A percentile compares a stretch with the other conserved stretches of the same genome.
These are phyloP conservation scores for Hypericum androsaemum DNA, from an alignment of 345 rosid species.

Conservation along the genomic window DNA sequence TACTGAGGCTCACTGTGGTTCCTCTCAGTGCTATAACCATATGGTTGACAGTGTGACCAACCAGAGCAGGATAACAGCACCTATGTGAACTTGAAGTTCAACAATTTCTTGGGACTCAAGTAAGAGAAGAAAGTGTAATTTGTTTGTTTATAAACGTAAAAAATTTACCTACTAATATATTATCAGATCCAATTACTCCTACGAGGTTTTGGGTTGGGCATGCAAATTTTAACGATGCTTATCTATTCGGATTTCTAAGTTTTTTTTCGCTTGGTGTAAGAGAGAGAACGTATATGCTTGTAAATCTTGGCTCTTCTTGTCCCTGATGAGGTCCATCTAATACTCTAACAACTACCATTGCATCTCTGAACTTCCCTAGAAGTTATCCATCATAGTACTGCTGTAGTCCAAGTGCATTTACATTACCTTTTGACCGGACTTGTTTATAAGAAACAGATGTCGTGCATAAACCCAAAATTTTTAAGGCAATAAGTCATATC, in stretches of 20 bases:
- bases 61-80: conserved; percentile 44
- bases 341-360: neutral
- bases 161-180: too few relatives aligned
- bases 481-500: too few relatives aligned
- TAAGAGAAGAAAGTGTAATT: conserved; percentile 17
- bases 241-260: neutral
- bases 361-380: too few relatives aligned
- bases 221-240: too few relatives aligned
- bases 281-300: conserved; percentile 10
- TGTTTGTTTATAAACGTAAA: too few relatives aligned
- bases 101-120: conserved; percentile 65
- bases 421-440: too few relatives aligned
- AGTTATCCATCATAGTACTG: too few relatives aligned
- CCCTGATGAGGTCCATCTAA: conserved; percentile 64
- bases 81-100: conserved; percentile 47
- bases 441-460: too few relatives aligned
- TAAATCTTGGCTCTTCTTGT: conserved; percentile 72
- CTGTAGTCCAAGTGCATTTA: too few relatives aligned
- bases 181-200: too few relatives aligned
- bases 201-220: too few relatives aligned
- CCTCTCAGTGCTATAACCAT: conserved; percentile 68
- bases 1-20: conserved; percentile 60
- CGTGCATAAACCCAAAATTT: too few relatives aligned
- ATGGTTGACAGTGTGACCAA: conserved; percentile 66
- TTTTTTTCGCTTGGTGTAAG: neutral